Evolutionary conservation across 2,329 filamentous ascomycete species (phyloP).

Genomic region (Aspergillus awamori): DNA sequence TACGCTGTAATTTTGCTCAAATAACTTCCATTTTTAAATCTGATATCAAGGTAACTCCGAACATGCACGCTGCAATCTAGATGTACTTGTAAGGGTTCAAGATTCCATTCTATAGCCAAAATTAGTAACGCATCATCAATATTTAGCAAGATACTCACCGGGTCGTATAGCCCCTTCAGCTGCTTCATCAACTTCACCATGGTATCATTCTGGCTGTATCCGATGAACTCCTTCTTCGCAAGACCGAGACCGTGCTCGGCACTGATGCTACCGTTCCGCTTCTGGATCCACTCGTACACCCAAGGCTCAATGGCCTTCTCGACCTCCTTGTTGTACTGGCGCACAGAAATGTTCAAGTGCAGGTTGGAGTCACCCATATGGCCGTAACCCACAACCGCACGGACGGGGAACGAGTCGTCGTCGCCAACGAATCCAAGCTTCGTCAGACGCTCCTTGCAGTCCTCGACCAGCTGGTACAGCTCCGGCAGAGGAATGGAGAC

Average conservation of each 20-base stretch:
- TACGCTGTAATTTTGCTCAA: too few relatives aligned
- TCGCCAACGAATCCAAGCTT: constrained; percentile 77
- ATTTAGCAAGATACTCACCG: constrained; percentile 61
- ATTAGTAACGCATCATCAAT: background rate
- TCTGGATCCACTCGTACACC: constrained; percentile 95
- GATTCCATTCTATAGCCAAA: constrained; percentile 75
- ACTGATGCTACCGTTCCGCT: constrained; percentile 88
- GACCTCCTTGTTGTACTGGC: constrained; percentile 82
- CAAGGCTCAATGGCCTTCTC: constrained; percentile 89
- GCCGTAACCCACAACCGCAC: constrained; percentile 92
- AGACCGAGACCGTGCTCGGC: constrained; percentile 94
- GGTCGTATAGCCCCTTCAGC: constrained; percentile 91
- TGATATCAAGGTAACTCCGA: too few relatives aligned
- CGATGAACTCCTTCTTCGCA: constrained; percentile 93
- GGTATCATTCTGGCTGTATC: constrained; percentile 85
- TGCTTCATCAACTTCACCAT: constrained; percentile 93
- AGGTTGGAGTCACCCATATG: constrained; percentile 98
- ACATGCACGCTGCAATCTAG: constrained; percentile 22
- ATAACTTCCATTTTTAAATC: too few relatives aligned
- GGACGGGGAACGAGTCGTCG: constrained; percentile 73
- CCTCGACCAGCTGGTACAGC: constrained; percentile 87
- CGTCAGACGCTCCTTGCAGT: constrained; percentile 72
- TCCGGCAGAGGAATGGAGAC: constrained; percentile 88
- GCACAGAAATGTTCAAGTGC: constrained; percentile 84
- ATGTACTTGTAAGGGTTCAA: constrained; percentile 99